Evolutionary conservation across 202 grass and related monocot species (phyloP).

Genomic region (Dendrocalamus latiflorus): DNA sequence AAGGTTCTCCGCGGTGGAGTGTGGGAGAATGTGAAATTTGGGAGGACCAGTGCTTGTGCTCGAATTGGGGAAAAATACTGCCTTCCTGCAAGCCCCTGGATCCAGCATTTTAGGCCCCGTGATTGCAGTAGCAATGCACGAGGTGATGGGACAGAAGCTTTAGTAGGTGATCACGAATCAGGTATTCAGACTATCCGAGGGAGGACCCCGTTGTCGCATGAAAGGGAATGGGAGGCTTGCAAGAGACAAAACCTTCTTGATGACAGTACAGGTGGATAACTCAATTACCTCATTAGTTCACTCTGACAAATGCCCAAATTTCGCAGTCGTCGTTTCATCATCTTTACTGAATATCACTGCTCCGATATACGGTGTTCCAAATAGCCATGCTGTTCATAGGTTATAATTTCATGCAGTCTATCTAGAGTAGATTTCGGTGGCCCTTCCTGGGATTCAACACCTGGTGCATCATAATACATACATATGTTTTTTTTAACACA

Average conservation of each 20-base stretch:
- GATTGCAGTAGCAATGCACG: slow-evolving; percentile 20
- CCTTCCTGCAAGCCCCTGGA: slow-evolving; percentile 46
- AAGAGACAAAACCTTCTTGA: slow-evolving; percentile 15
- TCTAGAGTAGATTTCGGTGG: neutral
- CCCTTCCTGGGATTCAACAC: neutral
- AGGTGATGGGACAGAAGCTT: slow-evolving; percentile 2
- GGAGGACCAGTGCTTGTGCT: slow-evolving; percentile 9
- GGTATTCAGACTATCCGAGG: slow-evolving; percentile 36
- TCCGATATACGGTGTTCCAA: neutral
- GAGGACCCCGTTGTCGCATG: slow-evolving; percentile 6
- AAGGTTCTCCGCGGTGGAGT: slow-evolving; percentile 47
- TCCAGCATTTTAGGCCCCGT: slow-evolving; percentile 38
- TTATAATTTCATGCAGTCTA: neutral
- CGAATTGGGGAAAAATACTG: neutral
- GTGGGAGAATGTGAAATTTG: slow-evolving; percentile 48
- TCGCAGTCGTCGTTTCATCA: neutral
- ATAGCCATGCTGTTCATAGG: neutral
- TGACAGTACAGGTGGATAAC: slow-evolving; percentile 43
- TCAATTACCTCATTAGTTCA: slow-evolving; percentile 7
- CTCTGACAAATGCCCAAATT: neutral
- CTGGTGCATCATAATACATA: neutral
- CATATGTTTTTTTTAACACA: neutral
- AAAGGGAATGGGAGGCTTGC: slow-evolving; percentile 37
- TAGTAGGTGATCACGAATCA: slow-evolving; percentile 37
- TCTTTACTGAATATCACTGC: neutral